These are phyloP conservation scores for Saussurea involucrata DNA, from an alignment of 129 eudicot genomes.

Conservation along the genomic window DNA sequence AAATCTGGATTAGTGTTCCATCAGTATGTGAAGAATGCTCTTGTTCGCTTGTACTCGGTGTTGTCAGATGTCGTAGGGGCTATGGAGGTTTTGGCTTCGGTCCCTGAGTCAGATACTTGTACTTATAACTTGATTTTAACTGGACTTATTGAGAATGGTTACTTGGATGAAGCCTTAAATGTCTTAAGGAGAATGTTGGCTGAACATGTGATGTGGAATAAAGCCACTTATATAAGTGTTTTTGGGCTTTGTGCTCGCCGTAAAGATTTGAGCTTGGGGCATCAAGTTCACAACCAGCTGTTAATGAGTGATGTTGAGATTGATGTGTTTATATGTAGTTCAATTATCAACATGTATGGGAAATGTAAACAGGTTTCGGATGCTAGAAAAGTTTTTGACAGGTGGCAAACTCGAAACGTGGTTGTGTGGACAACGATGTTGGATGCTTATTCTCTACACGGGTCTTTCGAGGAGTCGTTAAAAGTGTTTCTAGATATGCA, in stretches of 20 bases:
- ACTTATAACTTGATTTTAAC: constrained; percentile 35
- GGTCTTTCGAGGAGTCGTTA: constrained; percentile 42
- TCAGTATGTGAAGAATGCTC: constrained; percentile 52
- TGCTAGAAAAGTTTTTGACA: constrained; percentile 34
- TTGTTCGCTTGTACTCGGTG: constrained; percentile 40
- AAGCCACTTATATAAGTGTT: constrained; percentile 37
- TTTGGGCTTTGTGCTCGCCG: constrained; percentile 40
- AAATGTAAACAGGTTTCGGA: constrained; percentile 41
- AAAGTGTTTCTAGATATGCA: constrained; percentile 40
- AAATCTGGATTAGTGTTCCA: constrained; percentile 47
- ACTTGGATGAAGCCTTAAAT: constrained; percentile 25
- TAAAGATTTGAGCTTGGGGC: constrained; percentile 38
- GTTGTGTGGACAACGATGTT: constrained; percentile 49
- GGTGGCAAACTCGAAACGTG: constrained; percentile 20
- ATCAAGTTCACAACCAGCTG: constrained; percentile 42
- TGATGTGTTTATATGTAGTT: constrained; percentile 42
- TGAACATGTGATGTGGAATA: constrained; percentile 40
- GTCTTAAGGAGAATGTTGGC: constrained; percentile 31
- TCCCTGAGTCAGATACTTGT: constrained; percentile 36
- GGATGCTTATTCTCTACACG: constrained; percentile 42
- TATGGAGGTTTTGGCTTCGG: constrained; percentile 29
- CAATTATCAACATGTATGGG: constrained; percentile 53
- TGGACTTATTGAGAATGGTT: constrained; percentile 41
- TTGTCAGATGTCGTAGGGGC: constrained; percentile 39
- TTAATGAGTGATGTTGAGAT: constrained; percentile 29